Evolutionary conservation across 2,329 filamentous ascomycete genomes (phyloP), one percentile per base, ranked within the genome.

Genomic region (Nemania abortiva): DNA sequence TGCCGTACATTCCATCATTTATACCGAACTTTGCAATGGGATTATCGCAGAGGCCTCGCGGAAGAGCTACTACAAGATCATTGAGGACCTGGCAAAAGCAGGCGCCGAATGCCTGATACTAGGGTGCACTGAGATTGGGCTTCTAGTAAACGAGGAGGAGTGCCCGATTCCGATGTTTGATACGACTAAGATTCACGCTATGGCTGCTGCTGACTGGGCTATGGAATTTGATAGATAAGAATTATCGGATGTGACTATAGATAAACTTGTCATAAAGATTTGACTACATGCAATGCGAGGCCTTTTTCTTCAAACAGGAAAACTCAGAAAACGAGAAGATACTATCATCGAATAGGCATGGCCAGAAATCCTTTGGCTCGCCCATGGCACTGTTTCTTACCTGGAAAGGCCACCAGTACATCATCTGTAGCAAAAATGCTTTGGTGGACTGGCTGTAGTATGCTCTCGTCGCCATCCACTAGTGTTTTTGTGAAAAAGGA

Each of bases 91-190:
- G 15, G 62, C 49, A 58, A 63, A 58, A 34, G 56, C 62, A 34
- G 74, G 71, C 20, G 73, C 74, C 1, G 63, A 75, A 39, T 71
- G 73, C 31, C 29, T 75, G n/a, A 75, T 75, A 61, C 65, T 75
- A 13, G 74, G 72, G 4, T 75, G 73, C 62, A 74, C 74, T 5
- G 74, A 75, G 56, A 74, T 75, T 55, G 69, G 68, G 13, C 61
- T 75, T 6, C 58, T 70, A 37, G 58, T 74, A 4, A 39, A 57
- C 3, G 45, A 63, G 24, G 47, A 42, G 24, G 66, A 31, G 20
- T 60, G 63, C 11, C 53, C 69, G 42, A 27, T 71, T 22, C 63
- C 69, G 24, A 47, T 70, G 27, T 71, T 71, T 47, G 67, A 71
- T 24, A 71, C 69, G 15, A 61, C 67, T 3, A 57, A 59, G 56